Percentiles rank a stretch among this genome's conserved stretches.
phyloP scores from a whole-genome alignment of 108 stramenopile genomes.

The Cyclostephanos invisitatus region DNA sequence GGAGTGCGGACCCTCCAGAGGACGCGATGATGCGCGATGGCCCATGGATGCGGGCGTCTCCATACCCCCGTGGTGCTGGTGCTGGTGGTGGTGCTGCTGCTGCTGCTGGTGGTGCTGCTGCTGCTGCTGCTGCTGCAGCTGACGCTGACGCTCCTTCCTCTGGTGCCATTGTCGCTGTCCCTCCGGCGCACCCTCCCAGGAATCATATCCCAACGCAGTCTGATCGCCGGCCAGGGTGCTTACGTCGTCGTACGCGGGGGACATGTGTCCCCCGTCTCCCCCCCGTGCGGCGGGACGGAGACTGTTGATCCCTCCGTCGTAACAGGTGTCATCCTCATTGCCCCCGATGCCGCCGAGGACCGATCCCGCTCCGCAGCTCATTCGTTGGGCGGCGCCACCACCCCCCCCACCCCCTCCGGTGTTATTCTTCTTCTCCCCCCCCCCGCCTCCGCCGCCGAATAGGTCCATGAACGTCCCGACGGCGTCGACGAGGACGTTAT shows the following conservation, averaged over 20 bases:
- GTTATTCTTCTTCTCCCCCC: too few species aligned
- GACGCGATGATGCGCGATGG: not conserved
- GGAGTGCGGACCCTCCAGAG: not conserved
- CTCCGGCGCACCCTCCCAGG: not conserved
- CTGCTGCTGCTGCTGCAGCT: not conserved
- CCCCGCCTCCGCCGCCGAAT: not conserved
- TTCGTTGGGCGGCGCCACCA: not conserved
- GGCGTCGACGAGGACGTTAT: not conserved
- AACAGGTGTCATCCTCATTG: too few species aligned
- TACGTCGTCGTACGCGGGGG: not conserved
- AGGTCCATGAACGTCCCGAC: conserved; percentile 14
- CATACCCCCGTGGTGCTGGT: not conserved
- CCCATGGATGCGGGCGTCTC: not conserved
- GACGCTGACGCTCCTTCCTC: not conserved
- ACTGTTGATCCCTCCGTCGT: too few species aligned
- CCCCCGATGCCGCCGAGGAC: not conserved
- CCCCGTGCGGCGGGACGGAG: too few species aligned
- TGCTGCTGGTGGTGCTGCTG: not conserved
- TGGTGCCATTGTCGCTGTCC: conserved; percentile 1
- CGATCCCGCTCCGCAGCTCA: not conserved
- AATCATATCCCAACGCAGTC: not conserved
- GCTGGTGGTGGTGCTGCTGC: not conserved
- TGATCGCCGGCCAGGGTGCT: not conserved
- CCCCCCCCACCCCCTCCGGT: not conserved
- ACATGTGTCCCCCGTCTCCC: too few species aligned